Conservation (phyloP, 768 basidiomycete genomes). For the Lepiota brunneoincarnata region DNA sequence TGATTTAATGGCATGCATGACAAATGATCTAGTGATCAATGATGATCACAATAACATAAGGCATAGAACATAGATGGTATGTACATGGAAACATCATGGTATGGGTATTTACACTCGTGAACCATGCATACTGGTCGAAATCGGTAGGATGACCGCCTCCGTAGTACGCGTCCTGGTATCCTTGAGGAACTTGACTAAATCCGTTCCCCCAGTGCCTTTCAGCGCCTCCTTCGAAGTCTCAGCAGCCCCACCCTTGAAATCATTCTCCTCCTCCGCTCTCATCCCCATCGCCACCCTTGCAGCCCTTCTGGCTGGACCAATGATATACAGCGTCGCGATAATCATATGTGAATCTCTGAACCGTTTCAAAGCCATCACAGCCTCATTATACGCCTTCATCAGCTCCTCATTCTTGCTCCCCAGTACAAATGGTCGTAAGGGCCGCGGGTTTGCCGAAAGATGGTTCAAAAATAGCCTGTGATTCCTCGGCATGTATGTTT, state of each 20-base stretch:
- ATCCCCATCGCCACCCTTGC: constrained; percentile 21
- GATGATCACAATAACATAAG: background rate
- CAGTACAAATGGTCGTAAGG: constrained; percentile 57
- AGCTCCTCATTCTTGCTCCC: constrained; percentile 31
- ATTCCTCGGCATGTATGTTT: constrained; percentile 80
- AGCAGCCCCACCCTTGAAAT: constrained; percentile 14
- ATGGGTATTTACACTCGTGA: background rate
- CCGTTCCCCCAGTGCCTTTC: constrained; percentile 82
- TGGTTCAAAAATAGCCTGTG: constrained; percentile 77
- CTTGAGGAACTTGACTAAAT: constrained; percentile 75
- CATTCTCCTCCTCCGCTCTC: constrained; percentile 12
- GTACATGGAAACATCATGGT: background rate
- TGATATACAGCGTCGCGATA: constrained; percentile 75
- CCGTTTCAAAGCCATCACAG: constrained; percentile 64
- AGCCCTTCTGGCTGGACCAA: constrained; percentile 59
- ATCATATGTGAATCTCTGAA: constrained; percentile 81
- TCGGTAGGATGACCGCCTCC: constrained; percentile 33
- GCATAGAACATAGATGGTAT: background rate
- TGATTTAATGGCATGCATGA: too few species aligned
- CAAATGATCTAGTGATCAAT: too few species aligned
- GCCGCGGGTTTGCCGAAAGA: constrained; percentile 56
- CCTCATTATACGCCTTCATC: constrained; percentile 60
- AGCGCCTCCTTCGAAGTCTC: constrained; percentile 25
- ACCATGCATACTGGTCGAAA: background rate
- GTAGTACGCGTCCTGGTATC: constrained; percentile 69